Evolutionary conservation across 1,139 yeast genomes (phyloP), one percentile per base, ranked within the genome.

Genomic region (Sugiyamaella japonica): DNA sequence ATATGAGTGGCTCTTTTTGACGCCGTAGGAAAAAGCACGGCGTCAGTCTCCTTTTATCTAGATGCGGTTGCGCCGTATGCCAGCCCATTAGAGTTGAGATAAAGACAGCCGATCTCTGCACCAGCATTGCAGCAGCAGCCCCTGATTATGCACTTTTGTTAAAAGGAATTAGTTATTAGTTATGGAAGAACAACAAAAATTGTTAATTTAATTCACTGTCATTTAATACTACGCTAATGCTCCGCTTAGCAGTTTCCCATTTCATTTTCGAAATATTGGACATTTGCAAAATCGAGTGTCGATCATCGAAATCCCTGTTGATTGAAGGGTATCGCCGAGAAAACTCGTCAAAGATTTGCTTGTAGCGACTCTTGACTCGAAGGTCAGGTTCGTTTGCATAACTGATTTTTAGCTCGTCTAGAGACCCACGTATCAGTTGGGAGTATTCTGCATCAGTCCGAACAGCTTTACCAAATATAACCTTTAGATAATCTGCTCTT

Each of bases 401-500:
- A 13, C 60, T 52, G 0, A 43, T 44, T 44, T 43, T 53, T 9
- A 60, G 53, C 38, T 60, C 63, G 13, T 49, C 50, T 13, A 53
- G 32, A 34, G 62, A 60, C 10, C 25, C 45, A 13, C 23, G 13
- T 10, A 48, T 29, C 9, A 54, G 50, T 25, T 34, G 34, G 8
- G 51, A 48, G 15, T 54, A 34, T 6, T 15, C n/a, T 34, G 31
- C 36, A 13, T 36, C 39, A 4, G 39, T 32, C 23, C 52, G 29
- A n/a, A 52, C 47, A n/a, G 50, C 45, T 37, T 51, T 50, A 39
- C 55, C 51, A 42, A 58, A 48, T 12, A 59, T 29, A 4, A 54
- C 52, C 34, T 49, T 54, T 17, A 61, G 45, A 37, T 49, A 57
- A 40, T 55, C 60, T 9, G 61, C 61, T 40, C 63, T 41, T 58